Evolutionary conservation across 805 yeast genomes (phyloP).

Genomic region (Wickerhamiella domercqiae): DNA sequence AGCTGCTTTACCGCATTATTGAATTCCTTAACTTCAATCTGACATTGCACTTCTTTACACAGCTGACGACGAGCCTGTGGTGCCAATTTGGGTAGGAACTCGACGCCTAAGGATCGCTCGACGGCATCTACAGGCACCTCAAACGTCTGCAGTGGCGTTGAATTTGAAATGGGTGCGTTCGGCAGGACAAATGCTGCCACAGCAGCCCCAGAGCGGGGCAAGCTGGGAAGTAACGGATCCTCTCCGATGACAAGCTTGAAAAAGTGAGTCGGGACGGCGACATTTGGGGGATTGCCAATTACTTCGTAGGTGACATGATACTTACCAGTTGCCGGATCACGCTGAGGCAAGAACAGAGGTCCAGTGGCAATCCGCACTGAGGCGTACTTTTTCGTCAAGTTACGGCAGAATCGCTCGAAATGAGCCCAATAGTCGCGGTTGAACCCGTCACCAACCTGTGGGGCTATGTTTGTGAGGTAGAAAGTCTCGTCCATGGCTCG

Average conservation of each 20-base stretch:
- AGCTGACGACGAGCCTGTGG: constrained; percentile 40
- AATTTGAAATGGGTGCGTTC: constrained; percentile 62
- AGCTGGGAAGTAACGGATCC: constrained; percentile 24
- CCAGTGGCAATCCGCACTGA: constrained; percentile 85
- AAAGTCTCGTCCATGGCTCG: constrained; percentile 92
- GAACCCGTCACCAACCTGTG: constrained; percentile 96
- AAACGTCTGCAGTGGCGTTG: constrained; percentile 53
- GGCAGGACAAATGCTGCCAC: constrained; percentile 93
- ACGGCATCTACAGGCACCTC: constrained; percentile 83
- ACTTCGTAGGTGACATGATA: constrained; percentile 76
- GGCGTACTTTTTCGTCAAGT: constrained; percentile 54
- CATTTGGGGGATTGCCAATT: constrained; percentile 88
- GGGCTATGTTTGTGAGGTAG: constrained; percentile 76
- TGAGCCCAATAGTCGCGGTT: constrained; percentile 98
- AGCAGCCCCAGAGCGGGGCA: constrained; percentile 33
- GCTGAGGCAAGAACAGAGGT: constrained; percentile 75
- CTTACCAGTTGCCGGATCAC: constrained; percentile 60
- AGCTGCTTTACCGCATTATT: constrained; percentile 22
- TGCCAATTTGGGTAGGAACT: constrained; percentile 58
- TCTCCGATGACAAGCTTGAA: constrained; percentile 86
- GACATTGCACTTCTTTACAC: constrained; percentile 70
- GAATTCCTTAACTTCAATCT: constrained; percentile 56
- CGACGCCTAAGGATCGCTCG: constrained; percentile 76
- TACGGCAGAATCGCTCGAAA: constrained; percentile 74
- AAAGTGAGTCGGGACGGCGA: constrained; percentile 97